Evolutionary conservation across 306 rosid species (phyloP).

Genomic region (Trifolium subterraneum): DNA sequence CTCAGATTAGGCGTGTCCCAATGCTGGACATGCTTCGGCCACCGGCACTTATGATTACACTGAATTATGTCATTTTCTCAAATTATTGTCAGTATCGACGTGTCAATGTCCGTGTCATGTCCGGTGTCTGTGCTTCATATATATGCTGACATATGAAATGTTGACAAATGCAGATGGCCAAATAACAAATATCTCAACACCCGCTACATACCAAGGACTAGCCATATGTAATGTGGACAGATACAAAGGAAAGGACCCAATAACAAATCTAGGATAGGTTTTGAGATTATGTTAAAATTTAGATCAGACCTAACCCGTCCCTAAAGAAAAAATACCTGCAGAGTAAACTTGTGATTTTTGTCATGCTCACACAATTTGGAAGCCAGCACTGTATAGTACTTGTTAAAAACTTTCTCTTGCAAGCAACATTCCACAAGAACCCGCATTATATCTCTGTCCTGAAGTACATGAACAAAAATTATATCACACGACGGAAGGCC

Average conservation of each 20-base stretch:
- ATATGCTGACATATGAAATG: too few species aligned
- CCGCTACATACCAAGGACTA: too few species aligned
- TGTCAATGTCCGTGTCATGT: too few species aligned
- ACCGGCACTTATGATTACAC: too few species aligned
- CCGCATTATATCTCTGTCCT: conserved; percentile 91
- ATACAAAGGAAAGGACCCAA: neutral
- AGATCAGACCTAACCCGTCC: neutral
- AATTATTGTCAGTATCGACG: too few species aligned
- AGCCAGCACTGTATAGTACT: conserved; percentile 86
- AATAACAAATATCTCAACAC: too few species aligned
- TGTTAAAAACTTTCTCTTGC: conserved; percentile 90
- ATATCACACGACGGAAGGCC: conserved; percentile 9
- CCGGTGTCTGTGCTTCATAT: too few species aligned
- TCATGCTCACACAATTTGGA: conserved; percentile 90
- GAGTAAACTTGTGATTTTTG: conserved; percentile 91
- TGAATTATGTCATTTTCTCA: too few species aligned
- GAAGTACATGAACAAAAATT: conserved; percentile 28
- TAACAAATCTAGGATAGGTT: neutral
- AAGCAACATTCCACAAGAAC: conserved; percentile 94
- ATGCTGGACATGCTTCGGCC: too few species aligned
- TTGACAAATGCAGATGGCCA: too few species aligned
- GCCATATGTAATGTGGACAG: neutral
- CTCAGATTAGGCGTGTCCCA: too few species aligned
- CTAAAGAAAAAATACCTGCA: conserved; percentile 67
- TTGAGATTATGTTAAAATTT: neutral